A percentile compares a stretch with the other conserved stretches of the same genome.
phyloP scores from a whole-genome alignment of 2,329 filamentous ascomycete species.

The Exserohilum rostratum region DNA sequence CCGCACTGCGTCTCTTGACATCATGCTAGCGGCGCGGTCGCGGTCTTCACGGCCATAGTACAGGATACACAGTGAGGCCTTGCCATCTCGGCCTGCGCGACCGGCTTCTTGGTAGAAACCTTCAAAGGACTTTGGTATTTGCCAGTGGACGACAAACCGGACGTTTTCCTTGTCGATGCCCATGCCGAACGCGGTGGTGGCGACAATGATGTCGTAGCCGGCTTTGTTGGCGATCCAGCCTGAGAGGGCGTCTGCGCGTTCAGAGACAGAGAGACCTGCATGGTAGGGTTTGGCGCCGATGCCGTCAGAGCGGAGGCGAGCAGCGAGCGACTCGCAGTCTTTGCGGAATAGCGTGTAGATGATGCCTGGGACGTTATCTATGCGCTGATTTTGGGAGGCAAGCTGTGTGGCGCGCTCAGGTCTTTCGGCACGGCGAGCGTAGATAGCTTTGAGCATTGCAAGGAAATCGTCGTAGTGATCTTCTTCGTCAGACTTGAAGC shows the following conservation, averaged over 20 bases:
- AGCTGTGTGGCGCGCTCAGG: constrained; percentile 65
- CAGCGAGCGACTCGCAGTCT: constrained; percentile 74
- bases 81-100: constrained; percentile 86
- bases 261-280: constrained; percentile 67
- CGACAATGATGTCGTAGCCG: constrained; percentile 90
- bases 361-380: constrained; percentile 73
- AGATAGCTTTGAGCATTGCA: constrained; percentile 74
- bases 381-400: constrained; percentile 55
- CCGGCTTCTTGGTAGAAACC: constrained; percentile 97
- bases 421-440: constrained; percentile 68
- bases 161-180: constrained; percentile 96
- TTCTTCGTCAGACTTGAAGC: constrained; percentile 78
- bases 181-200: constrained; percentile 97
- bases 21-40: constrained; percentile 68
- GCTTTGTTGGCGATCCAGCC: constrained; percentile 75
- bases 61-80: constrained; percentile 83
- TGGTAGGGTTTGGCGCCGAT: constrained; percentile 78
- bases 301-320: constrained; percentile 68
- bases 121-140: constrained; percentile 90
- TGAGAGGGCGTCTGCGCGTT: constrained; percentile 72
- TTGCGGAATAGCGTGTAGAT: constrained; percentile 79
- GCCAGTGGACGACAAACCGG: constrained; percentile 94
- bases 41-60: constrained; percentile 91
- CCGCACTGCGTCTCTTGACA: constrained; percentile 56
- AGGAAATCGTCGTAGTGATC: constrained; percentile 78